Base-by-base conservation (phyloP, 1,284 basidiomycete genomes). In the Thelephora terrestris region DNA sequence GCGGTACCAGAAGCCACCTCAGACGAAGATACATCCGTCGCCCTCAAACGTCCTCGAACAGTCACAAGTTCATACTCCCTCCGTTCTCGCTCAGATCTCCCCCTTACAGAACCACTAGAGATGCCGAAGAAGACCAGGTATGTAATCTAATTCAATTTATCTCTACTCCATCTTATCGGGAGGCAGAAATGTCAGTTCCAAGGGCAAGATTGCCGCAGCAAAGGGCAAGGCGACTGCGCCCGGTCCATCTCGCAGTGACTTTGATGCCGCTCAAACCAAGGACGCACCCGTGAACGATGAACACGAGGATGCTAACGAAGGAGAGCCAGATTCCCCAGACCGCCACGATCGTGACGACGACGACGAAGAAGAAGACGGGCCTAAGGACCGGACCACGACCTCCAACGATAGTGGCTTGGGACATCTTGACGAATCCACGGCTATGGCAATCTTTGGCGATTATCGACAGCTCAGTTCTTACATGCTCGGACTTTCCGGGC, bases 401-500 rank as follows among this genome's bases (percentile, higher is more conserved):
- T 64, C 57, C 57, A 70, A 58, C 10, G 54, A 65, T 35, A 64
- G 67, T 45, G 70, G 76, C 47, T 74, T 81, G 46, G 73, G 73
- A 29, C 79, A 76, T 34, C 67, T 85, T 51, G 85, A 88, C 58
- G 86, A 88, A 60, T 73, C 80, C 7, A 74, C 85, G 1, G 81
- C 88, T 32, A 76, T 89, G 69, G 85, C 85, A 48, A 81, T 93
- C 56, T 88, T 88, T 61, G 85, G 86, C 56, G 85, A 89, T 66
- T 88, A 82, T 65, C 80, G 83, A 48, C 81, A 86, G 55, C 80
- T 94, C 61, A 91, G 91, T 32, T 90, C 90, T 27, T 89, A 91
- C 67, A 91, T 94, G 87, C 79, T 89, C 56, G 86, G 86, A 20
- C 75, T 91, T 42, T 85, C 84, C n/a, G 78, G 78, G 37, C 81